Percentiles rank a stretch among this genome's conserved stretches.
phyloP scores from a whole-genome alignment of 1,139 yeast species.

The Ogataea hybrid region DNA sequence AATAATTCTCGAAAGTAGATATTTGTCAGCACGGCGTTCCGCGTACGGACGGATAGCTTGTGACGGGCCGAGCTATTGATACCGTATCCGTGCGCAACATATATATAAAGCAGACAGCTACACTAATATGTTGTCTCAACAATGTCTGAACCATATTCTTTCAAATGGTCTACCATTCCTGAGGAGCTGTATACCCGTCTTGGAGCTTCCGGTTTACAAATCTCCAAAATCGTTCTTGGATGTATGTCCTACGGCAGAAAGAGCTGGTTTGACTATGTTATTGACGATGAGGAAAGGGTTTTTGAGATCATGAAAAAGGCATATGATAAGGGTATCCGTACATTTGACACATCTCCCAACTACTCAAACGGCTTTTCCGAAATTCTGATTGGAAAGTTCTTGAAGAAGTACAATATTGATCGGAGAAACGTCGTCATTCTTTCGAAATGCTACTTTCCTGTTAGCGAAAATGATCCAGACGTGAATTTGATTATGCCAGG shows the following conservation, averaged over 20 bases:
- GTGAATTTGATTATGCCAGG: not conserved
- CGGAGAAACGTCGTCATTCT: slow-evolving; percentile 48
- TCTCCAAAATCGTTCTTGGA: slow-evolving; percentile 55
- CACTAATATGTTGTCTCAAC: not conserved
- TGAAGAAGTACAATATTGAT: slow-evolving; percentile 42
- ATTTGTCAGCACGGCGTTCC: not conserved
- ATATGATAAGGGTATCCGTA: slow-evolving; percentile 51
- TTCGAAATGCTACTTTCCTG: slow-evolving; percentile 38
- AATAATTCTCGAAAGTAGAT: not conserved
- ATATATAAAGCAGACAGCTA: not conserved
- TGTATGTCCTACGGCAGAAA: slow-evolving; percentile 56
- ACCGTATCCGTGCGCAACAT: not conserved
- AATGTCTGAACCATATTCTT: not conserved
- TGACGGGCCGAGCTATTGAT: not conserved
- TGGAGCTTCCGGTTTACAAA: slow-evolving; percentile 35
- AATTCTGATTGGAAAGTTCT: slow-evolving; percentile 41
- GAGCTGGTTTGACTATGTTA: slow-evolving; percentile 49
- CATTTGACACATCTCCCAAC: slow-evolving; percentile 52
- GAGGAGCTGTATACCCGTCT: slow-evolving; percentile 21
- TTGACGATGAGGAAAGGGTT: slow-evolving; percentile 42
- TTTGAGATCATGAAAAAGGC: slow-evolving; percentile 47
- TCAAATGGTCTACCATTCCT: slow-evolving; percentile 16
- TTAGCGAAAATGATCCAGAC: slow-evolving; percentile 26
- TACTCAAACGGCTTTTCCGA: slow-evolving; percentile 50
- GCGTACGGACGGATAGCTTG: not conserved